A percentile compares a stretch with the other conserved stretches of the same genome.
These are phyloP conservation scores for Magnolia changhungtana DNA, from an alignment of 164 flowering plant species.

Conservation along the genomic window DNA sequence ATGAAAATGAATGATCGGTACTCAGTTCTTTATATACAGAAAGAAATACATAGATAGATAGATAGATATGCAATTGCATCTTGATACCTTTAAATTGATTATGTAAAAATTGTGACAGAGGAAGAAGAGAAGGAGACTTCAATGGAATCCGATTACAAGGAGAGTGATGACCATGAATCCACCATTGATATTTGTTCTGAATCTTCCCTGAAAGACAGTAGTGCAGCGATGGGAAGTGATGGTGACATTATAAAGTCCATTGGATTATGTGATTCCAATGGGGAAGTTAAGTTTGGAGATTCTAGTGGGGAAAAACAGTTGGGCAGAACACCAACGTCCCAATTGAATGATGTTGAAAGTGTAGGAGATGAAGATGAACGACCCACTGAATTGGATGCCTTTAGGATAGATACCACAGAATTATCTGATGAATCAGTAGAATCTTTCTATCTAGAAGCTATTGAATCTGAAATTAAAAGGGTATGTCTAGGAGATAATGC, in stretches of 20 bases:
- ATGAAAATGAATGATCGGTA: too few relatives aligned
- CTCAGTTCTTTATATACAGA: too few relatives aligned
- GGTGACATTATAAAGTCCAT: not conserved
- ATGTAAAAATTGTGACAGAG: constrained; percentile 22
- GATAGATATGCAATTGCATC: not conserved
- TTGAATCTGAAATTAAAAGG: constrained; percentile 21
- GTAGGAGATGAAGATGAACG: not conserved
- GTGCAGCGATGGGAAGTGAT: constrained; percentile 1
- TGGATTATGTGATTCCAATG: constrained; percentile 5
- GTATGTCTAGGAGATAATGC: constrained; percentile 19
- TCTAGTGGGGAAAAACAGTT: not conserved
- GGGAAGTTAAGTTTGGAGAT: not conserved
- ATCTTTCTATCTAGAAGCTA: constrained; percentile 16
- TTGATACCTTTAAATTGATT: constrained; percentile 9
- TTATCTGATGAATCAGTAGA: constrained; percentile 11
- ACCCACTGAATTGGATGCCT: constrained; percentile 4
- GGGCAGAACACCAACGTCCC: not conserved
- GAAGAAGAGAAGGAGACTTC: constrained; percentile 13
- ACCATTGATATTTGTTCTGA: constrained; percentile 6
- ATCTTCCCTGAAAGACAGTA: constrained; percentile 4
- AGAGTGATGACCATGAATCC: constrained; percentile 17
- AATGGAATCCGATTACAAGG: constrained; percentile 1
- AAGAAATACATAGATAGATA: too few relatives aligned
- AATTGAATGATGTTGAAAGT: constrained; percentile 3
- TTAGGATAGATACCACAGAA: constrained; percentile 8